A percentile compares a stretch with the other conserved stretches of the same genome.
phyloP scores from a whole-genome alignment of 192 early-diverging fungal genomes.

The Gamsiella multidivaricata region DNA sequence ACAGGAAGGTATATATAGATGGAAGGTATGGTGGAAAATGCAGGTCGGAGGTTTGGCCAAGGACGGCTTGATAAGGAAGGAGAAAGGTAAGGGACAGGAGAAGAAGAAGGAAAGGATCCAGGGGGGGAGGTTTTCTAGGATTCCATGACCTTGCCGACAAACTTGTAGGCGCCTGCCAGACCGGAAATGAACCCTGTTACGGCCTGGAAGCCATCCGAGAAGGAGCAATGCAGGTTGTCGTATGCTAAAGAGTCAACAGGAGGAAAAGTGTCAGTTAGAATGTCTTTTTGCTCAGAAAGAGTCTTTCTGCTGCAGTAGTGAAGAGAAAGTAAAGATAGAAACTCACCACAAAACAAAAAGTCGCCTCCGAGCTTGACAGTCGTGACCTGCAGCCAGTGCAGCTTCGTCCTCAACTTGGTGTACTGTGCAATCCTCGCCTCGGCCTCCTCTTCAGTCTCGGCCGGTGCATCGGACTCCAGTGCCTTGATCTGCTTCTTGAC shows the following conservation, averaged over 20 bases:
- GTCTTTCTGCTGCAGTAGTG: too few species aligned
- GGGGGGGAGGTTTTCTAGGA: slow-evolving; percentile 10
- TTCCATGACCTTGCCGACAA: slow-evolving; percentile 49
- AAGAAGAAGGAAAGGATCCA: neutral
- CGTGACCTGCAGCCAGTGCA: slow-evolving; percentile 66
- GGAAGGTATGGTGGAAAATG: too few species aligned
- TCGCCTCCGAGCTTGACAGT: slow-evolving; percentile 76
- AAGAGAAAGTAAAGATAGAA: too few species aligned
- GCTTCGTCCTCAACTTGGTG: slow-evolving; percentile 56
- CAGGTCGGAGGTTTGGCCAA: too few species aligned
- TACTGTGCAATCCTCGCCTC: slow-evolving; percentile 15
- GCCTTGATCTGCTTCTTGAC: slow-evolving; percentile 38
- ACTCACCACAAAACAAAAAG: slow-evolving; percentile 78
- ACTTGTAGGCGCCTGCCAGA: slow-evolving; percentile 60
- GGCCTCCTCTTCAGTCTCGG: slow-evolving; percentile 29
- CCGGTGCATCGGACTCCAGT: slow-evolving; percentile 18
- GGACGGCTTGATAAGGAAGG: too few species aligned
- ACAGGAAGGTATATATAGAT: too few species aligned
- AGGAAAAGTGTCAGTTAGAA: slow-evolving; percentile 14
- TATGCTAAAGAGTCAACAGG: slow-evolving; percentile 55
- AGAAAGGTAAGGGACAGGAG: too few species aligned
- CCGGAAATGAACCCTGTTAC: slow-evolving; percentile 65
- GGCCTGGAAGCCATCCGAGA: slow-evolving; percentile 62
- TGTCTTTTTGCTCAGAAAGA: too few species aligned
- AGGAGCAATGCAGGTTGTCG: slow-evolving; percentile 62